These are phyloP conservation scores for Talaromyces wortmannii DNA, from an alignment of 495 filamentous ascomycete species.

Conservation along the genomic window DNA sequence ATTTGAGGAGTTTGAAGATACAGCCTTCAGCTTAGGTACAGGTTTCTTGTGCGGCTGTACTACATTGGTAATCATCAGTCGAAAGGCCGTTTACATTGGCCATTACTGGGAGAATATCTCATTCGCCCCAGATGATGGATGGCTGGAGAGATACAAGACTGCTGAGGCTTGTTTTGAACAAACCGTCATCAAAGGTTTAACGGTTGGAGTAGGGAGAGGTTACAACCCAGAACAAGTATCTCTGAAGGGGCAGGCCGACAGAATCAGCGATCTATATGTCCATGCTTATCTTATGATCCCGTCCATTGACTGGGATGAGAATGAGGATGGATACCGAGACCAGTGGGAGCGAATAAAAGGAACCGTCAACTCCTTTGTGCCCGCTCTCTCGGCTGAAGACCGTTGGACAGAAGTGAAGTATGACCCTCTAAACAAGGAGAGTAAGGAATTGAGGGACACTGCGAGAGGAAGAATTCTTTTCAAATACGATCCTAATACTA, in stretches of 20 bases:
- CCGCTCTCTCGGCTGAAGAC: background rate
- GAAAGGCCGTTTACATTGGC: conserved; percentile 1
- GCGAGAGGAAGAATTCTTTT: background rate
- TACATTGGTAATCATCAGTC: conserved; percentile 6
- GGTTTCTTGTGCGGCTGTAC: conserved; percentile 1
- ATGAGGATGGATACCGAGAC: background rate
- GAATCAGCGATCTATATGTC: background rate
- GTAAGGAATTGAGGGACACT: background rate
- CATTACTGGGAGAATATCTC: conserved; percentile 7
- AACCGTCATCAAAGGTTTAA: background rate
- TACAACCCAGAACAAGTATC: background rate
- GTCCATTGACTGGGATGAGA: background rate
- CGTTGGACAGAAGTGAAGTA: background rate
- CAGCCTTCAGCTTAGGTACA: background rate
- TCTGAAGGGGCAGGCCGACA: background rate
- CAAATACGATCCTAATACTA: background rate
- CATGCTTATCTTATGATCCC: background rate
- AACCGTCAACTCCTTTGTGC: background rate
- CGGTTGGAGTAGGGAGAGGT: background rate
- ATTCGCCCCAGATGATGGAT: background rate
- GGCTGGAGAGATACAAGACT: background rate
- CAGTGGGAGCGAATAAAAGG: background rate
- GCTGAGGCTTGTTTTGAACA: background rate
- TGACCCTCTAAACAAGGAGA: background rate
- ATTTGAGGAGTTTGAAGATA: too few species aligned